Percentiles rank a stretch among this genome's conserved stretches.
Conservation (phyloP, 176 grass and related monocot genomes). For the Cymbopogon citratus region DNA sequence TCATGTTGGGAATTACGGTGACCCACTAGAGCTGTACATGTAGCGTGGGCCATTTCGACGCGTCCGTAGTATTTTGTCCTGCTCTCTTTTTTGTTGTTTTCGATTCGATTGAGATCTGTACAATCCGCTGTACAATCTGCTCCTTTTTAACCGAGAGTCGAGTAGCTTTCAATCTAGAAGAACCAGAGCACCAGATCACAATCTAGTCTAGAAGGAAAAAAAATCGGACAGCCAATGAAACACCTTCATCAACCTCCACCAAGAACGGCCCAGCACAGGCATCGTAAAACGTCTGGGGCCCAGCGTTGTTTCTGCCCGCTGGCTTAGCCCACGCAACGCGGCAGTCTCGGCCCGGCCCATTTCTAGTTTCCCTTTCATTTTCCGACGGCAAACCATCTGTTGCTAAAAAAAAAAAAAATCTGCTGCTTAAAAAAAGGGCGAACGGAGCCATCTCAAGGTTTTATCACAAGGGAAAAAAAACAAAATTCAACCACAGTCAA, state of each 20-base stretch:
- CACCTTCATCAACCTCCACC: neutral
- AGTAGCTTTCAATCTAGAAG: too few relatives aligned
- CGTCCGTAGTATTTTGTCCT: neutral
- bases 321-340: neutral
- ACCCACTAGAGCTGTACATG: neutral
- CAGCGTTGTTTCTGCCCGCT: neutral
- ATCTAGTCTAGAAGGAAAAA: neutral
- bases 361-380: too few relatives aligned
- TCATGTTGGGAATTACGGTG: neutral
- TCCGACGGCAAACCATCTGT: too few relatives aligned
- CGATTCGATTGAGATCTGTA: neutral
- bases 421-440: too few relatives aligned
- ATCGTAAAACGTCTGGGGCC: neutral
- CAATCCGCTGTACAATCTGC: too few relatives aligned
- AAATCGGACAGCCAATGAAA: neutral
- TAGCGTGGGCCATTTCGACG: neutral
- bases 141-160: too few relatives aligned
- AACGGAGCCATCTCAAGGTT: too few relatives aligned
- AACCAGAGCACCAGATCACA: neutral
- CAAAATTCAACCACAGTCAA: neutral
- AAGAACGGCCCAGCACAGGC: neutral
- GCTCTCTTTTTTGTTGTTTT: neutral
- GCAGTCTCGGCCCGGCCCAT: neutral
- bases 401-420: too few relatives aligned
- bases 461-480: neutral